Evolutionary conservation across 2,329 filamentous ascomycete species (phyloP).

Genomic region (Xylariaceae sp.): DNA sequence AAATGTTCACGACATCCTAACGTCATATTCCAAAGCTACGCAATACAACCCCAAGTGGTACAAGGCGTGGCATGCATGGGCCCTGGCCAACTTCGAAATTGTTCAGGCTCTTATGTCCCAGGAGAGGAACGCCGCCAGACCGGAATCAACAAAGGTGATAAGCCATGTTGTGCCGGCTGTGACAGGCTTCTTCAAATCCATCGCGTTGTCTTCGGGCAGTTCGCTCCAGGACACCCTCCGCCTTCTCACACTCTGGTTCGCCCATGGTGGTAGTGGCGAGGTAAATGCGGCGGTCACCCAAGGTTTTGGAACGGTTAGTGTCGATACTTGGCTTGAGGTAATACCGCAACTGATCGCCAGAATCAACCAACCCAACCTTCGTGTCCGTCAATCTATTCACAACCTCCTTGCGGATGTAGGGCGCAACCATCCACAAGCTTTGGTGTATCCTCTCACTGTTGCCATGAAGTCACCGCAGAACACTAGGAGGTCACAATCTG

Average conservation of each 20-base stretch:
- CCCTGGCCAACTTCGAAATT: constrained; percentile 96
- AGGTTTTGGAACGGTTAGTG: constrained; percentile 85
- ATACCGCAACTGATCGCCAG: constrained; percentile 95
- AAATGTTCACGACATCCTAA: constrained; percentile 80
- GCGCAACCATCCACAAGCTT: constrained; percentile 86
- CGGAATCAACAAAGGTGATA: constrained; percentile 66
- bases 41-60: constrained; percentile 94
- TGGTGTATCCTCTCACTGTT: constrained; percentile 95
- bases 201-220: constrained; percentile 84
- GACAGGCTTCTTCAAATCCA: constrained; percentile 95
- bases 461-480: constrained; percentile 92
- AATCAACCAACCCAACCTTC: constrained; percentile 90
- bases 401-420: constrained; percentile 90
- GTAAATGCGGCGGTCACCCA: constrained; percentile 87
- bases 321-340: constrained; percentile 98
- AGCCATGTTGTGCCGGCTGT: constrained; percentile 94
- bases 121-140: constrained; percentile 46
- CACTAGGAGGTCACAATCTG: constrained; percentile 78
- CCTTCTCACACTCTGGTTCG: constrained; percentile 92
- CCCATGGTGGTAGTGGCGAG: constrained; percentile 81
- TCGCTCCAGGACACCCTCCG: constrained; percentile 93
- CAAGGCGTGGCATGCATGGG: constrained; percentile 99
- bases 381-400: constrained; percentile 87
- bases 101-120: constrained; percentile 74
- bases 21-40: constrained; percentile 88